phyloP scores from a whole-genome alignment of 1,284 basidiomycete species.

The Coniferiporia sulphurascens region DNA sequence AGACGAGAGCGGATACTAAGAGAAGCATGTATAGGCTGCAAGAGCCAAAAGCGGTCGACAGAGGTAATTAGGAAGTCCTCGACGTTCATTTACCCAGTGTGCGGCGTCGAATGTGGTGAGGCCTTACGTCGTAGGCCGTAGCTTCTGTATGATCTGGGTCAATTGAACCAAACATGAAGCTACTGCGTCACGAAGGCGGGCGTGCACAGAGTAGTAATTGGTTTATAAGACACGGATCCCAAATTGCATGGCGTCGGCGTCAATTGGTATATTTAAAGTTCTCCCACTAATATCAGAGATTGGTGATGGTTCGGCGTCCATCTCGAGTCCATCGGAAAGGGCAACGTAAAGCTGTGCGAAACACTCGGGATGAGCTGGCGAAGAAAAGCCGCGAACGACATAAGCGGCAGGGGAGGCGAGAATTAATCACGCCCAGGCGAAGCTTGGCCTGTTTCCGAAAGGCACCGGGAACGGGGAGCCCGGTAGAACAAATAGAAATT shows the following conservation, averaged over 20 bases:
- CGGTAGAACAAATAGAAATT: not conserved
- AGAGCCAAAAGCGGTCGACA: too few species aligned
- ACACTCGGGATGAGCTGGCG: not conserved
- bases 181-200: too few species aligned
- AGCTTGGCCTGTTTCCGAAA: not conserved
- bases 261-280: not conserved
- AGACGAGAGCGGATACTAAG: too few species aligned
- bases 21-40: too few species aligned
- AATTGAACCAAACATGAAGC: too few species aligned
- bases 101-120: not conserved
- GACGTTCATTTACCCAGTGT: not conserved
- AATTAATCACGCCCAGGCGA: not conserved
- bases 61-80: not conserved
- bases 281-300: not conserved
- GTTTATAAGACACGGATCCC: too few species aligned
- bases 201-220: too few species aligned
- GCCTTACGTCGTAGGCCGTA: too few species aligned
- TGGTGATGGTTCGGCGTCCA: not conserved
- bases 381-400: not conserved
- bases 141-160: too few species aligned
- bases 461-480: not conserved
- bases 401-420: not conserved
- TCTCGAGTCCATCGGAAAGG: not conserved
- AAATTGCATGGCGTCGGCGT: not conserved
- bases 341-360: not conserved